These are phyloP conservation scores for Cymodocea nodosa DNA, from an alignment of 116 monocot species.

Conservation along the genomic window DNA sequence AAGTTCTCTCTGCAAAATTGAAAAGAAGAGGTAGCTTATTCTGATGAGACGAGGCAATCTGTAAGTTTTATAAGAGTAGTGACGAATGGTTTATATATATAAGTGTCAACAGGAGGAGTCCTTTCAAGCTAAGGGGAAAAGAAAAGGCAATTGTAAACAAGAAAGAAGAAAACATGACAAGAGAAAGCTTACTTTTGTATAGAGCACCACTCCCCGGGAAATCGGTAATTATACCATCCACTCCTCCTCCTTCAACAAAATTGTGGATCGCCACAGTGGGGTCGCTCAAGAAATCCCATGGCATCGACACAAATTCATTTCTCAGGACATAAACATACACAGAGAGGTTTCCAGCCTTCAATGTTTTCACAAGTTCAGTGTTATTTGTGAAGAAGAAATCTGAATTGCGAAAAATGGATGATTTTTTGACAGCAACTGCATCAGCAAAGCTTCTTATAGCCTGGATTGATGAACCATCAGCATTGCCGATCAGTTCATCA, in stretches of 20 bases:
- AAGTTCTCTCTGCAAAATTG: neutral
- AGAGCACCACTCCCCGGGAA: conserved; percentile 35
- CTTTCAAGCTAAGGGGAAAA: too few relatives aligned
- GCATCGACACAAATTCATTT: conserved; percentile 49
- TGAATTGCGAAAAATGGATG: conserved; percentile 30
- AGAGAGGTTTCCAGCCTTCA: conserved; percentile 37
- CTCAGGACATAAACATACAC: conserved; percentile 45
- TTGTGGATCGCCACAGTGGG: conserved; percentile 51
- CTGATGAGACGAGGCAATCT: neutral
- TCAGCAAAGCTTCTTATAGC: conserved; percentile 60
- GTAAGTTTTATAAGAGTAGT: too few relatives aligned
- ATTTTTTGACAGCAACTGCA: conserved; percentile 32
- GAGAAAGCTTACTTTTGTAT: conserved; percentile 40
- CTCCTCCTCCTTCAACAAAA: conserved; percentile 31
- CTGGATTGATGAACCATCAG: conserved; percentile 23
- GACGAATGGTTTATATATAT: too few relatives aligned
- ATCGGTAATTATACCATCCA: conserved; percentile 77
- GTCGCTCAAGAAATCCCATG: conserved; percentile 60
- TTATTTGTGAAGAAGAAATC: conserved; percentile 13
- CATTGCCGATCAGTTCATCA: conserved; percentile 40
- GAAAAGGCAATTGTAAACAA: neutral
- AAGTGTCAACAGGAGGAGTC: too few relatives aligned
- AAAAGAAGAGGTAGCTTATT: neutral
- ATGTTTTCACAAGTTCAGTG: conserved; percentile 29
- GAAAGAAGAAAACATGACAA: too few relatives aligned